Conservation (phyloP, 2,329 filamentous ascomycete species). For the Fusarium sp. region DNA sequence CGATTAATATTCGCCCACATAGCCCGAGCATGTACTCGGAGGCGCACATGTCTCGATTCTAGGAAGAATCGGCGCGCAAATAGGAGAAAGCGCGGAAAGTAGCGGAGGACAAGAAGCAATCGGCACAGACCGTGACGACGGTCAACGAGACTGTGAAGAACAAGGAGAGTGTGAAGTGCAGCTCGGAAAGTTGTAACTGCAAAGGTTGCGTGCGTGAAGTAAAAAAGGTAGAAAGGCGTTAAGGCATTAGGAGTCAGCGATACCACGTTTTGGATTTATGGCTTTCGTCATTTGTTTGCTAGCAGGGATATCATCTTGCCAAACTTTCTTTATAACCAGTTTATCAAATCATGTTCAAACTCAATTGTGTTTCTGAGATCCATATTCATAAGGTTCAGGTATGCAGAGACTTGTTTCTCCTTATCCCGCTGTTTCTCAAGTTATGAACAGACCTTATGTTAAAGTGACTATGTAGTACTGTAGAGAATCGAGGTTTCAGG, state of each 20-base stretch:
- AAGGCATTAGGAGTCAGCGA: slow-evolving; percentile 30
- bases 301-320: not conserved
- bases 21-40: slow-evolving; percentile 59
- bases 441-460: not conserved
- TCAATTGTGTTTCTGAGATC: not conserved
- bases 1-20: slow-evolving; percentile 56
- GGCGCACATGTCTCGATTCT: slow-evolving; percentile 62
- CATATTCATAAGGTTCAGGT: not conserved
- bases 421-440: not conserved
- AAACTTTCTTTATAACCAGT: not conserved
- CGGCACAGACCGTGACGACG: not conserved
- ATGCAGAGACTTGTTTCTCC: not conserved
- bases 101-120: not conserved
- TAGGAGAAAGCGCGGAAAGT: not conserved
- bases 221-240: slow-evolving; percentile 23
- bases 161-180: not conserved
- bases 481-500: not conserved
- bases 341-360: not conserved
- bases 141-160: not conserved
- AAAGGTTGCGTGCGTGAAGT: not conserved
- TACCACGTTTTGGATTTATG: slow-evolving; percentile 28
- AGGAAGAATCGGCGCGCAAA: slow-evolving; percentile 5
- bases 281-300: slow-evolving; percentile 6
- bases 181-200: not conserved
- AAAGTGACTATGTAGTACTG: not conserved